Conservation (phyloP, 2,329 filamentous ascomycete species). For the Penicillium hesseltinei region DNA sequence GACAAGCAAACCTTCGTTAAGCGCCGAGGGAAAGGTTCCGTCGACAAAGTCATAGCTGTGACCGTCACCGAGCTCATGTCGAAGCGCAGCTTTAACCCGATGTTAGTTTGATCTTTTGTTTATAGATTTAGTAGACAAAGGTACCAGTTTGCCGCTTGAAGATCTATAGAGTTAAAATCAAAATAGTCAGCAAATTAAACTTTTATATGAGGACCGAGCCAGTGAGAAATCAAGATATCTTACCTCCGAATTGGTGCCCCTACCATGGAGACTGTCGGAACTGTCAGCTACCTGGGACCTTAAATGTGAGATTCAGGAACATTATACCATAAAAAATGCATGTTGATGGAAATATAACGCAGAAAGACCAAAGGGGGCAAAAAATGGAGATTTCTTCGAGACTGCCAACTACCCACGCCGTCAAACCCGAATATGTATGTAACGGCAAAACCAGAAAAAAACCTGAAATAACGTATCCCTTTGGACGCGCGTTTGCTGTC, state of each 20-base stretch:
- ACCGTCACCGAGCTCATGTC: conserved; percentile 21
- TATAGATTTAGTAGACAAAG: neutral
- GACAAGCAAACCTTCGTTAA: conserved; percentile 11
- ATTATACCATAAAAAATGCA: neutral
- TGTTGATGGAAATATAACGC: neutral
- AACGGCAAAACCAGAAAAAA: neutral
- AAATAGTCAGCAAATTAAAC: neutral
- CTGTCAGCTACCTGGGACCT: neutral
- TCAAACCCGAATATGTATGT: neutral
- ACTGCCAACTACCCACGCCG: neutral
- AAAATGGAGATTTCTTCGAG: neutral
- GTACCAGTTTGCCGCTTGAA: neutral
- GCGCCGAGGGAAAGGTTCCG: conserved; percentile 14
- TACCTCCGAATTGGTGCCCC: conserved; percentile 23
- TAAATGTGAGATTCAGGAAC: neutral
- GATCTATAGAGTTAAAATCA: neutral
- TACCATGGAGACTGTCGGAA: conserved; percentile 22
- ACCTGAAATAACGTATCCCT: neutral
- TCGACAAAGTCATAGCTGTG: conserved; percentile 26
- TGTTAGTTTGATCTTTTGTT: neutral
- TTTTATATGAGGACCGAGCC: neutral
- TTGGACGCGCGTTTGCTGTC: neutral
- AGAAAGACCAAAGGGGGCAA: neutral
- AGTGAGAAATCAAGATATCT: neutral
- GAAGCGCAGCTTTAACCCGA: conserved; percentile 14